Base-by-base conservation (phyloP, 2,329 filamentous ascomycete species). In the Hymenoscyphus fructigenus region DNA sequence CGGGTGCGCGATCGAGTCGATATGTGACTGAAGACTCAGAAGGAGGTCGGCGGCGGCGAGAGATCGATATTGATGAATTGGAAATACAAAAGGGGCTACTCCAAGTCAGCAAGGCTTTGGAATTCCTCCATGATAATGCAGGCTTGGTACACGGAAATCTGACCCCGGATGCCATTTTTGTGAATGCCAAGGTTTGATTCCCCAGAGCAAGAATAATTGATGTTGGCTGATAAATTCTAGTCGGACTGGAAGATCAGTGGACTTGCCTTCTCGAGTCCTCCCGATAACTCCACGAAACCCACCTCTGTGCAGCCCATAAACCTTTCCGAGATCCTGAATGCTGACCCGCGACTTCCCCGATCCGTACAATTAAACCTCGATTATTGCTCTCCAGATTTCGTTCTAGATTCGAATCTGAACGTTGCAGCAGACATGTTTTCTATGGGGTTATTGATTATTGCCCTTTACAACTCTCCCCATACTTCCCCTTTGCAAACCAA, bases 171-270 rank as follows among this genome's bases (percentile, higher is more conserved):
- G 91, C 93, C 20, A 88, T 99, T 69, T 90, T 97, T 69, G 88
- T 99, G 77, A 99, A 99, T 79, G 87, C 91, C 50, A 99, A 99
- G 86, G 89, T 86, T 80, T 67, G 84, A 77, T 36, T 20, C 29
- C 56, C 23, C 44, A 23, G 44, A 50, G 4, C n/a, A 50, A 23
- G 26, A 10, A 50, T 23, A 23, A 32, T 32, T 20, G 61, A 57
- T 59, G 34, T 41, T 58, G 20, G 77, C 74, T 75, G 62, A 75
- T 67, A 78, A 69, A 78, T 75, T 67, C 73, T 73, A 91, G 89
- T 96, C 92, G 58, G 95, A 99, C 78, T 99, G 95, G 95, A 99
- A 99, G 77, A 91, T 99, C 67, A 94, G 93, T 71, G 95, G 94
- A n/a, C 84, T 99, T 47, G 87, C 91, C 0, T 99, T 97, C 77